Evolutionary conservation across 768 basidiomycete genomes (phyloP).

Genomic region (Serendipita sp.): DNA sequence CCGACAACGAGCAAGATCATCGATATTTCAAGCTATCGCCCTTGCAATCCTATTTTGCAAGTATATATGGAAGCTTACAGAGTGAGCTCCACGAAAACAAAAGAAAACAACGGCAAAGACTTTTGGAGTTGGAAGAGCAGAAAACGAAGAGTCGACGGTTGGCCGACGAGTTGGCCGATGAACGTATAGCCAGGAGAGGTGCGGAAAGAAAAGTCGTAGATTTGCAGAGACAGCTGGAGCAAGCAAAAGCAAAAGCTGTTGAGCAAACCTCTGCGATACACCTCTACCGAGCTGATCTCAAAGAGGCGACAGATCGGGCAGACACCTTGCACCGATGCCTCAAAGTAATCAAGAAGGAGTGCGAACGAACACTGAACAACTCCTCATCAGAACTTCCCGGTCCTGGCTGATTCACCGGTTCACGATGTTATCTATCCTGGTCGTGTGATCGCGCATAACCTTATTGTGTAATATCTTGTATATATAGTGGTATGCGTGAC

Average conservation of each 20-base stretch:
- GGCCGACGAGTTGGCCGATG: background rate
- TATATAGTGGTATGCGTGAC: too few relatives aligned
- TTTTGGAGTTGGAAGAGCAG: background rate
- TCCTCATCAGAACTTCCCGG: too few relatives aligned
- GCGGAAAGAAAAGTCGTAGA: background rate
- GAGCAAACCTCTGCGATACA: background rate
- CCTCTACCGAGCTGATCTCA: too few relatives aligned
- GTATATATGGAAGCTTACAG: slow-evolving; percentile 2
- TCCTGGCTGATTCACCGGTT: too few relatives aligned
- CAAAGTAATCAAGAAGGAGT: too few relatives aligned
- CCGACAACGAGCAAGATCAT: background rate
- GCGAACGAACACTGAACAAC: too few relatives aligned
- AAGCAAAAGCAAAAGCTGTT: background rate
- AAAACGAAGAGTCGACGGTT: background rate
- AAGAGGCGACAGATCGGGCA: too few relatives aligned
- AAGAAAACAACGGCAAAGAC: background rate
- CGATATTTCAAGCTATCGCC: background rate
- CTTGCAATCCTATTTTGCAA: background rate
- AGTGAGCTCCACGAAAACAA: background rate
- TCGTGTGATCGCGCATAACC: too few relatives aligned
- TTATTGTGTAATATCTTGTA: too few relatives aligned
- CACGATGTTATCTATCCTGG: too few relatives aligned
- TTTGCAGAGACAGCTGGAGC: background rate
- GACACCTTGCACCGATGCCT: too few relatives aligned
- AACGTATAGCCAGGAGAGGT: background rate